A percentile compares a stretch with the other conserved stretches of the same genome.
phyloP scores from a whole-genome alignment of 495 filamentous ascomycete species.

The Gamarada debralockiae region DNA sequence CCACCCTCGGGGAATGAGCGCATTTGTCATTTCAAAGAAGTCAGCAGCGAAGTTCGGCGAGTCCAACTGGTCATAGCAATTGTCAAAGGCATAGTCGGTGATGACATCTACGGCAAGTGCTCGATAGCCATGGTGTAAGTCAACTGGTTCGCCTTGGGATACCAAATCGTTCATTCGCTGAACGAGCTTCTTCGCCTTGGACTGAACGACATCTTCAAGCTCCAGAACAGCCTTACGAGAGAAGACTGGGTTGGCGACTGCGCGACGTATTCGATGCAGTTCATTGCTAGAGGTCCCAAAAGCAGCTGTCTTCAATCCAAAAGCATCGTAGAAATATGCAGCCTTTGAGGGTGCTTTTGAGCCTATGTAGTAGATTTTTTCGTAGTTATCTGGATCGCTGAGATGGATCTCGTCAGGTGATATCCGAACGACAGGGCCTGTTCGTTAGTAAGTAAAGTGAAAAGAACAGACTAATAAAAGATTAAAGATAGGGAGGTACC shows the following conservation, averaged over 20 bases:
- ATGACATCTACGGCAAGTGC: slow-evolving; percentile 38
- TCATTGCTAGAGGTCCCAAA: slow-evolving; percentile 42
- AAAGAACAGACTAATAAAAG: not conserved
- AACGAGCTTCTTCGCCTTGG: slow-evolving; percentile 17
- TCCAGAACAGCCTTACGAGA: slow-evolving; percentile 30
- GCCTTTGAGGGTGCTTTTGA: slow-evolving; percentile 22
- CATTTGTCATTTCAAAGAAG: slow-evolving; percentile 25
- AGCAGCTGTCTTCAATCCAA: slow-evolving; percentile 21
- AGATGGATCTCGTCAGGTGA: too few relatives aligned
- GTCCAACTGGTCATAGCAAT: slow-evolving; percentile 28
- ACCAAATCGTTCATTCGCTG: slow-evolving; percentile 11
- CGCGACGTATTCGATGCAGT: slow-evolving; percentile 35
- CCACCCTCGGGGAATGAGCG: slow-evolving; percentile 10
- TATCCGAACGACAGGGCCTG: slow-evolving; percentile 42
- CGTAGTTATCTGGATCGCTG: not conserved
- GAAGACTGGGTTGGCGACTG: slow-evolving; percentile 38
- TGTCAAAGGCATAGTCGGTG: slow-evolving; percentile 37
- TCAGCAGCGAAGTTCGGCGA: slow-evolving; percentile 11
- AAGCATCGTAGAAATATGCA: not conserved
- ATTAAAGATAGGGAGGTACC: slow-evolving; percentile 15
- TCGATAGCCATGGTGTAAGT: slow-evolving; percentile 28
- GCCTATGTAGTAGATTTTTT: slow-evolving; percentile 30
- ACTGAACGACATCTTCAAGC: slow-evolving; percentile 28
- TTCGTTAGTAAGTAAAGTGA: slow-evolving; percentile 52
- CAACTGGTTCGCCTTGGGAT: slow-evolving; percentile 16